Percentiles rank a stretch among this genome's conserved stretches.
Evolutionary conservation across 108 stramenopile genomes (phyloP).

Genomic region (Nitzschia inconspicua): DNA sequence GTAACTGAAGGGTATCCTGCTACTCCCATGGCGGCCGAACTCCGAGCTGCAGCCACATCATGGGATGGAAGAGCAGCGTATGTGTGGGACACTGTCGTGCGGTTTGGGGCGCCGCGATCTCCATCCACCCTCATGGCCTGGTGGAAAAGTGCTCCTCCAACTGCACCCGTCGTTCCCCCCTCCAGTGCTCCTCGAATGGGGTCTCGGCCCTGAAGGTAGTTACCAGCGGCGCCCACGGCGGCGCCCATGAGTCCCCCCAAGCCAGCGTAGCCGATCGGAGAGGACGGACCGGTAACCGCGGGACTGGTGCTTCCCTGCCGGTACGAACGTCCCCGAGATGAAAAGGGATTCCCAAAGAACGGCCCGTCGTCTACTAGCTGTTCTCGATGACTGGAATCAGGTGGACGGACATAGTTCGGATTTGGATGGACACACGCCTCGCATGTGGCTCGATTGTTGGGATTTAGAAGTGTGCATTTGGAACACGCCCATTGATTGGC

Average conservation of each 20-base stretch:
- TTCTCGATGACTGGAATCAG: slow-evolving; percentile 22
- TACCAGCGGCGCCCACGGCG: slow-evolving; percentile 29
- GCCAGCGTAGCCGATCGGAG: slow-evolving; percentile 10
- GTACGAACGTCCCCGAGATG: neutral
- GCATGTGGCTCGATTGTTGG: slow-evolving; percentile 11
- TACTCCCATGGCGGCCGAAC: slow-evolving; percentile 8
- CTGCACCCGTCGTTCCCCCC: slow-evolving; percentile 40
- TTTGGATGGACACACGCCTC: slow-evolving; percentile 33
- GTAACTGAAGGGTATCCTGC: slow-evolving; percentile 1
- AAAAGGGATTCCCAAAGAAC: neutral
- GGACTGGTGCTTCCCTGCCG: neutral
- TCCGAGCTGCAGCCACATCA: neutral
- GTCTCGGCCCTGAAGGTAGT: slow-evolving; percentile 23
- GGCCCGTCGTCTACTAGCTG: slow-evolving; percentile 1
- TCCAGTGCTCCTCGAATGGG: slow-evolving; percentile 18
- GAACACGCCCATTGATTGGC: slow-evolving; percentile 49
- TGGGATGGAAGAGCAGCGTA: neutral
- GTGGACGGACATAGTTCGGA: slow-evolving; percentile 2
- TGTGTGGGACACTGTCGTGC: neutral
- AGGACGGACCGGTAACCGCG: neutral
- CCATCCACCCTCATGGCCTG: too few species aligned
- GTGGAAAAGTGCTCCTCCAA: slow-evolving; percentile 40
- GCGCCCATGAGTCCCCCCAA: slow-evolving; percentile 40
- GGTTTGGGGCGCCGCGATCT: too few species aligned
- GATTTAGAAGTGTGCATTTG: slow-evolving; percentile 49